Percentiles rank a stretch among this genome's conserved stretches.
Conservation (phyloP, 257 asterid genomes). For the Solanum ossicruentum region DNA sequence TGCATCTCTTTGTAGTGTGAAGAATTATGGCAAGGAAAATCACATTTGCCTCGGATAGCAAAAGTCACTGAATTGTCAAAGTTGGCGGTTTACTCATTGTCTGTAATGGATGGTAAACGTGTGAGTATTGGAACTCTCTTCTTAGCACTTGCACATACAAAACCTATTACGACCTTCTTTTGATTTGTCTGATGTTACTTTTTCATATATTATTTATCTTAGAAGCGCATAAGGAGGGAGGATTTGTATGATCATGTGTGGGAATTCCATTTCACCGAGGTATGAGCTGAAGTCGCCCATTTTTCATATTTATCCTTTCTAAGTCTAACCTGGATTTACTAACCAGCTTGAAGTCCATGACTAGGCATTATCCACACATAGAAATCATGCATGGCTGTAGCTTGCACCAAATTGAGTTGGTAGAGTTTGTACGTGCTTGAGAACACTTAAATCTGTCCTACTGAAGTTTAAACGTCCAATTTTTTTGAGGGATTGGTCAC, state of each 20-base stretch:
- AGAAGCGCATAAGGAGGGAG: slow-evolving; percentile 52
- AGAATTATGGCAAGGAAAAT: slow-evolving; percentile 69
- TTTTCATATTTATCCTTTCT: neutral
- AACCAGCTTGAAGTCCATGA: neutral
- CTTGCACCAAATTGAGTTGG: neutral
- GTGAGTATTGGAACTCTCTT: slow-evolving; percentile 21
- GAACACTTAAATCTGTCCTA: neutral
- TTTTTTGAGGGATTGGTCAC: neutral
- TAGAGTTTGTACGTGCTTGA: neutral
- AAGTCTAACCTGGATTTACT: neutral
- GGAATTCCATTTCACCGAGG: slow-evolving; percentile 72
- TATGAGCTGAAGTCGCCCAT: slow-evolving; percentile 1
- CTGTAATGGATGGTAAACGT: slow-evolving; percentile 58
- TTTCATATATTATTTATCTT: slow-evolving; percentile 8
- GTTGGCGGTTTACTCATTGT: slow-evolving; percentile 44
- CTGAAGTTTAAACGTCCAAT: neutral
- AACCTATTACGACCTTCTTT: neutral
- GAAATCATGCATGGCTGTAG: neutral
- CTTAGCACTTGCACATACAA: neutral
- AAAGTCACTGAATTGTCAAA: slow-evolving; percentile 41
- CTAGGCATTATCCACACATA: neutral
- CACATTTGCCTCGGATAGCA: slow-evolving; percentile 65
- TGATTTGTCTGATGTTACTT: neutral
- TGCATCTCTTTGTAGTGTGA: slow-evolving; percentile 34
- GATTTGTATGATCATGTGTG: slow-evolving; percentile 70